Evolutionary conservation across 768 basidiomycete species (phyloP).

Genomic region (Leucocoprinus leucothites): DNA sequence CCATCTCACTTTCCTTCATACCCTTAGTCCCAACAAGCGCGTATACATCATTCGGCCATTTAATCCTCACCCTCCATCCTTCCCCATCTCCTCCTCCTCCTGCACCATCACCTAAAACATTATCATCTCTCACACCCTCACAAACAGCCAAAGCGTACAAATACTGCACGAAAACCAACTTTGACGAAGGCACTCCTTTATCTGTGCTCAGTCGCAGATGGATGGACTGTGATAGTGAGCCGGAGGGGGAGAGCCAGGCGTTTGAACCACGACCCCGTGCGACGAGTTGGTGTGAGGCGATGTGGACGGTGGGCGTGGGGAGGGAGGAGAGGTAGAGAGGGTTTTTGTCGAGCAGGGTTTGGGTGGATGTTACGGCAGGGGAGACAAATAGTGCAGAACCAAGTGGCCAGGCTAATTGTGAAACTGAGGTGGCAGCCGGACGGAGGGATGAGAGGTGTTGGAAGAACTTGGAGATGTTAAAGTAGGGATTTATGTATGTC

Average conservation of each 20-base stretch:
- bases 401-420: slow-evolving; percentile 42
- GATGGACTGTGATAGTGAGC: slow-evolving; percentile 84
- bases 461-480: slow-evolving; percentile 66
- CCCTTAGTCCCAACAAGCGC: slow-evolving; percentile 50
- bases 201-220: slow-evolving; percentile 56
- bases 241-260: slow-evolving; percentile 88
- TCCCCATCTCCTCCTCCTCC: slow-evolving; percentile 5
- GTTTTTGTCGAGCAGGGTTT: slow-evolving; percentile 92
- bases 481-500: slow-evolving; percentile 61
- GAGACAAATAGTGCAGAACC: slow-evolving; percentile 85
- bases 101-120: slow-evolving; percentile 45
- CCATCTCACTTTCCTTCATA: slow-evolving; percentile 31
- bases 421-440: slow-evolving; percentile 26
- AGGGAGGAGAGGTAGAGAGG: slow-evolving; percentile 63
- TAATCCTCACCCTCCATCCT: slow-evolving; percentile 57
- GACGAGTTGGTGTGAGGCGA: slow-evolving; percentile 84
- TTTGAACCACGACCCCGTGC: slow-evolving; percentile 90
- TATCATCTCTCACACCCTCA: slow-evolving; percentile 68
- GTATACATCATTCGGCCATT: slow-evolving; percentile 98
- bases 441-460: slow-evolving; percentile 35
- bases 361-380: slow-evolving; percentile 90
- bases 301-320: slow-evolving; percentile 73
- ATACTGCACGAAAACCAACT: slow-evolving; percentile 92
- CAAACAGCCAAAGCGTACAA: slow-evolving; percentile 87
- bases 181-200: slow-evolving; percentile 21